A percentile compares a stretch with the other conserved stretches of the same genome.
phyloP scores from a whole-genome alignment of 495 filamentous ascomycete genomes.

The Hyaloscypha finlandica region DNA sequence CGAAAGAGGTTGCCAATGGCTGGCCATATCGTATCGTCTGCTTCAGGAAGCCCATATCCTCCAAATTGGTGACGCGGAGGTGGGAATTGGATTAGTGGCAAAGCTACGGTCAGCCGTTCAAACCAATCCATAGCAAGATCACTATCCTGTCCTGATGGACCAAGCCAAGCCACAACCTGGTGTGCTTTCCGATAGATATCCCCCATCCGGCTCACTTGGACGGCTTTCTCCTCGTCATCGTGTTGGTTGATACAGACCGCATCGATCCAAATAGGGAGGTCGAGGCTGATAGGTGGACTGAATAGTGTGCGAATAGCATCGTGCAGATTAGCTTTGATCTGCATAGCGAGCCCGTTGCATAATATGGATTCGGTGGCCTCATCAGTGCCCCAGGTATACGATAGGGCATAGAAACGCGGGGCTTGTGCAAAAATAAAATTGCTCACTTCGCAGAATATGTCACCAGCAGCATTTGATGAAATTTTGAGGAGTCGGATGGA shows the following conservation, averaged over 20 bases:
- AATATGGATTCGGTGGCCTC: too few species aligned
- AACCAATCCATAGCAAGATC: slow-evolving; percentile 8
- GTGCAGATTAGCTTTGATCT: too few species aligned
- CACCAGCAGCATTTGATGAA: too few species aligned
- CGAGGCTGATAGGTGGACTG: not conserved
- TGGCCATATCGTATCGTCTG: not conserved
- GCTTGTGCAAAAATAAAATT: too few species aligned
- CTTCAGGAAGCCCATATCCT: not conserved
- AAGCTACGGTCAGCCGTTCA: not conserved
- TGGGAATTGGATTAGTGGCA: not conserved
- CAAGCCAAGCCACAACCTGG: slow-evolving; percentile 13
- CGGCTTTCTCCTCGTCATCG: slow-evolving; percentile 30
- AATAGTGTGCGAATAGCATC: too few species aligned
- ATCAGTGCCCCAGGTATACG: too few species aligned
- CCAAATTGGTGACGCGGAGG: not conserved
- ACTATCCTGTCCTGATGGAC: not conserved
- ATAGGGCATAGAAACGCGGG: too few species aligned
- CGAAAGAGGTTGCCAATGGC: slow-evolving; percentile 10
- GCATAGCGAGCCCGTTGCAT: too few species aligned
- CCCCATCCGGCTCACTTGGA: slow-evolving; percentile 32
- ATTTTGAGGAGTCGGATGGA: too few species aligned
- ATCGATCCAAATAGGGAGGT: slow-evolving; percentile 21
- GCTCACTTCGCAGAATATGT: too few species aligned
- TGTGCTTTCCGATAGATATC: slow-evolving; percentile 25
- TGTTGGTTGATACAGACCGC: slow-evolving; percentile 36